Percentiles rank a stretch among this genome's conserved stretches.
Evolutionary conservation across 768 basidiomycete genomes (phyloP).

Genomic region (Termitomyces sp.): DNA sequence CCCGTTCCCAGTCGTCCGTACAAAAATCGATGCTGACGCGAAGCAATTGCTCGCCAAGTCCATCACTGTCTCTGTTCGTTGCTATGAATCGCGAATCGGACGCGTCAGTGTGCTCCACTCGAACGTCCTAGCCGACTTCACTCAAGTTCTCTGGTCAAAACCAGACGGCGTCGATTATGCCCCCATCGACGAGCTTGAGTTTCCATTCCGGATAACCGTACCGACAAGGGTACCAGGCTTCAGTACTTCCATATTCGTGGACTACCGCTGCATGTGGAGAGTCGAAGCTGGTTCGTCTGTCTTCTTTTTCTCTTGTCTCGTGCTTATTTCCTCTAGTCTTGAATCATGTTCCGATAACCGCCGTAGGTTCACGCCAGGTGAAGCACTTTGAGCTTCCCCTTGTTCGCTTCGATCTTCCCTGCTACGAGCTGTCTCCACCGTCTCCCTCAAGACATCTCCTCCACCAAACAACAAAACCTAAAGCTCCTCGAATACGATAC

Average conservation of each 20-base stretch:
- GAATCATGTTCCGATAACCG: constrained; percentile 58
- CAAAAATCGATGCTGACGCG: constrained; percentile 65
- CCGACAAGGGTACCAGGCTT: constrained; percentile 62
- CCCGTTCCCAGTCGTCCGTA: constrained; percentile 54
- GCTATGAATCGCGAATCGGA: constrained; percentile 74
- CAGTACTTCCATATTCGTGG: constrained; percentile 70
- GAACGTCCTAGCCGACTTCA: constrained; percentile 66
- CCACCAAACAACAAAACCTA: constrained; percentile 48
- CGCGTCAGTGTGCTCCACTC: constrained; percentile 54
- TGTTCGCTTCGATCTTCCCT: constrained; percentile 64
- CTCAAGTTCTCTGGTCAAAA: constrained; percentile 67
- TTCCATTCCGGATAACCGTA: constrained; percentile 67
- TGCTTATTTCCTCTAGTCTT: constrained; percentile 46
- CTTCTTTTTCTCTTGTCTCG: constrained; percentile 9
- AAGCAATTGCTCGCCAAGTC: constrained; percentile 66
- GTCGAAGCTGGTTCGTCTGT: constrained; percentile 69
- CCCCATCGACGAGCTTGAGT: constrained; percentile 61
- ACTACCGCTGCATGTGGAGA: constrained; percentile 79
- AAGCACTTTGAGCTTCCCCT: constrained; percentile 72
- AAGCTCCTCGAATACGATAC: constrained; percentile 58
- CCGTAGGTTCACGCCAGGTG: constrained; percentile 64
- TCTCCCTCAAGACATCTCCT: constrained; percentile 31
- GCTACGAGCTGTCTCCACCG: constrained; percentile 32
- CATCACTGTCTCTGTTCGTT: constrained; percentile 72
- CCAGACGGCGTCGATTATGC: constrained; percentile 53